Base-by-base conservation (phyloP, 306 rosid species). In the Rubus parviflorus region DNA sequence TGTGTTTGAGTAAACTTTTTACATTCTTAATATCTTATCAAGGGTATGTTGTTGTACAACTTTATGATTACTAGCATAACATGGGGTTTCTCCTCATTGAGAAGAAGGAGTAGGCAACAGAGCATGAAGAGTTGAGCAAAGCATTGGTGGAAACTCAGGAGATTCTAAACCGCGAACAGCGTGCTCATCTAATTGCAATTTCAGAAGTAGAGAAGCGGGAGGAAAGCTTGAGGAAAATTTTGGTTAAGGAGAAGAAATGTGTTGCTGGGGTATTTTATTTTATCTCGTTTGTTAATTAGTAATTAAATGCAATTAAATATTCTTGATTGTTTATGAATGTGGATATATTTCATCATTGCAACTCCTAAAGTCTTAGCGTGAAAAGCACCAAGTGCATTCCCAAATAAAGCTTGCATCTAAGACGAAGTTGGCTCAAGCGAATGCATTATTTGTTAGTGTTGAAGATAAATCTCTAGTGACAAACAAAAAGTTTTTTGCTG, bases 31-130 rank as follows among this genome's bases (percentile, higher is more conserved):
- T 9, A 5, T 54, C 19, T 80, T 16, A 53, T 47, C 17, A 53
- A 17, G 3, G 65, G 3, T 54, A 17, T 35, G 70, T 81, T 73
- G 41, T 69, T 67, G 75, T 25, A 4, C 84, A 96, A 98, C 94
- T 96, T 79, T 86, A 83, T 82, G 93, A 92, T 82, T 96, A 96
- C 79, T 96, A 96, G 76, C 75, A 92, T 87, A 96, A 86, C 81
- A 88, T 96, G 93, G 99, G 99, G 66, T 92, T 92, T 85, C 85
- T 96, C 8, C 79, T 96, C 84, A 84, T 92, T 20, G 97, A 96
- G 90, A 92, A 90, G 87, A 89, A 84, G 75, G 91, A 89, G 53
- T 92, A 94, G 94, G 76, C 74, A 69, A 82, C 85, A 20, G 84
- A 89, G 88, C 82, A 74, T 57, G 89, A 91, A 72, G 88, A 85